phyloP scores from a whole-genome alignment of 2,329 filamentous ascomycete species.

The Colletotrichum brevisporum region DNA sequence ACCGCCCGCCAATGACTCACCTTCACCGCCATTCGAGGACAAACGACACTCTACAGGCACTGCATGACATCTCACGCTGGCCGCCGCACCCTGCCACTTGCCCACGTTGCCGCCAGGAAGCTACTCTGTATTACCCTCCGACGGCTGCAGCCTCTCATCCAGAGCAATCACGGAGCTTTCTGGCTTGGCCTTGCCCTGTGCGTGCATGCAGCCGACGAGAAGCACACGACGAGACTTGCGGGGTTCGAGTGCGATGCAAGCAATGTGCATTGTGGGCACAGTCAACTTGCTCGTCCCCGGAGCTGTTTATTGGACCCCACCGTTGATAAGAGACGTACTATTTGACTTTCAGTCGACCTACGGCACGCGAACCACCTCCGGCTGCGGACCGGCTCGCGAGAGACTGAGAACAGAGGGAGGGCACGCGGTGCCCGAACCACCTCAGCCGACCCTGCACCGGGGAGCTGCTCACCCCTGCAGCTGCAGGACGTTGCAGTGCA shows the following conservation, averaged over 20 bases:
- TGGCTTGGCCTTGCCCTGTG: constrained; percentile 13
- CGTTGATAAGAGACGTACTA: constrained; percentile 10
- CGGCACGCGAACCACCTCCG: background rate
- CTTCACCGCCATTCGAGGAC: constrained; percentile 37
- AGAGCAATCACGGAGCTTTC: constrained; percentile 1
- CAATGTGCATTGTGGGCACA: background rate
- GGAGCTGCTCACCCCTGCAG: constrained; percentile 21
- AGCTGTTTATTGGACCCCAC: constrained; percentile 9
- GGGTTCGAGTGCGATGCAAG: constrained; percentile 16
- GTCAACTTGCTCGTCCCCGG: background rate
- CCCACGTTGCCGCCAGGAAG: constrained; percentile 6
- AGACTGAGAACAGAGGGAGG: background rate
- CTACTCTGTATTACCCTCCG: constrained; percentile 10
- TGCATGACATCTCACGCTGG: constrained; percentile 3
- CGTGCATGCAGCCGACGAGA: constrained; percentile 22
- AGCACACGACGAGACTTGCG: constrained; percentile 15
- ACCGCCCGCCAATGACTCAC: constrained; percentile 30
- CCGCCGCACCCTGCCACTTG: constrained; percentile 7
- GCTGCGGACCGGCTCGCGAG: constrained; percentile 13
- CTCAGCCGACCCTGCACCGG: background rate
- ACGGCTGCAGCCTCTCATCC: constrained; percentile 9
- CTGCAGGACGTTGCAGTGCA: constrained; percentile 21
- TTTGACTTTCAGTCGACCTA: too few relatives aligned
- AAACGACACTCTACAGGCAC: background rate
- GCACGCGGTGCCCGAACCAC: constrained; percentile 10